Evolutionary conservation across 768 basidiomycete genomes (phyloP).

Genomic region (Amanita inopinata): DNA sequence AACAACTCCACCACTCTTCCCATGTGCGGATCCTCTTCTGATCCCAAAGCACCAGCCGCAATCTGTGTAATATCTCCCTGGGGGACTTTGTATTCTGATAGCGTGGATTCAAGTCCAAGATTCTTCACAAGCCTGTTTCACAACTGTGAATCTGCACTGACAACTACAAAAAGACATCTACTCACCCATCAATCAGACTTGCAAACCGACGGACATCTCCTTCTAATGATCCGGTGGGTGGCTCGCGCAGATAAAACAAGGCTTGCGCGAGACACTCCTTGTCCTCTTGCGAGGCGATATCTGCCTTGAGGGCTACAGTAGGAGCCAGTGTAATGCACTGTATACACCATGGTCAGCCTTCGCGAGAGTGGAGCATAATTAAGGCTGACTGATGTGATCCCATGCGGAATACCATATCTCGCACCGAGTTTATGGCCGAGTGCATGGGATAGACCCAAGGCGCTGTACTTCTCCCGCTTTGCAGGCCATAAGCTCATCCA

Average conservation of each 20-base stretch:
- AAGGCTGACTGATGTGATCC: constrained; percentile 64
- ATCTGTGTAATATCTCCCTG: constrained; percentile 41
- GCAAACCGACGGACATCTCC: constrained; percentile 52
- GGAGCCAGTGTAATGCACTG: constrained; percentile 68
- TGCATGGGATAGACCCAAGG: constrained; percentile 46
- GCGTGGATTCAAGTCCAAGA: constrained; percentile 48
- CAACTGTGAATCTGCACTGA: neutral
- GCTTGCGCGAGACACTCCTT: constrained; percentile 49
- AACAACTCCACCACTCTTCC: constrained; percentile 40
- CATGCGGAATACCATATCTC: constrained; percentile 67
- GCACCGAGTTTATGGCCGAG: constrained; percentile 71
- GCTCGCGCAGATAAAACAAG: constrained; percentile 47
- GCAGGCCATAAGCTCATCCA: constrained; percentile 78
- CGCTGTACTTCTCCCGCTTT: constrained; percentile 48
- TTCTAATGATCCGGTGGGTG: constrained; percentile 53
- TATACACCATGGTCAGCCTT: neutral
- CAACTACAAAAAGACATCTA: constrained; percentile 6
- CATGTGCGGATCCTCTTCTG: constrained; percentile 27
- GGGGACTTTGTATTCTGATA: constrained; percentile 58
- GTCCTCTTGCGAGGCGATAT: constrained; percentile 47
- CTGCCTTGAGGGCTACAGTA: constrained; percentile 49
- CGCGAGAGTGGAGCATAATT: constrained; percentile 1
- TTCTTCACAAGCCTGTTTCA: constrained; percentile 44
- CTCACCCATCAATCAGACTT: constrained; percentile 44
- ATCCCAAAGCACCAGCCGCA: constrained; percentile 38